These are phyloP conservation scores for Westerdykella aurantiaca DNA, from an alignment of 2,329 filamentous ascomycete genomes.

Conservation along the genomic window DNA sequence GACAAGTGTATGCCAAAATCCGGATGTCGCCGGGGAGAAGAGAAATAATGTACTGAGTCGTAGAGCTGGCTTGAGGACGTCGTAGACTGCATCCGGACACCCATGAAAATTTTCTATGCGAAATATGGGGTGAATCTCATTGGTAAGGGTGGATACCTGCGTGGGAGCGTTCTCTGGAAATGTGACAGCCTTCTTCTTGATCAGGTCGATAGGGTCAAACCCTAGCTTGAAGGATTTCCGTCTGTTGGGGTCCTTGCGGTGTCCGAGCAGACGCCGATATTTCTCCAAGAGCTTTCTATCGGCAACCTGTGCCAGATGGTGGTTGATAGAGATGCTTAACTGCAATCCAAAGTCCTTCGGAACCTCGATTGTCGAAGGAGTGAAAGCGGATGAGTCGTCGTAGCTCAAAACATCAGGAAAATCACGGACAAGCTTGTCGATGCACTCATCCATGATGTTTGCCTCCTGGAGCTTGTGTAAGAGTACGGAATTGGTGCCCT, in stretches of 20 bases:
- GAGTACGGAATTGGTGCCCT: constrained; percentile 24
- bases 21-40: constrained; percentile 32
- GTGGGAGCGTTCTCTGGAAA: constrained; percentile 19
- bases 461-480: constrained; percentile 33
- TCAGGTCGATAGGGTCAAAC: constrained; percentile 36
- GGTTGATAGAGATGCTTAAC: constrained; percentile 36
- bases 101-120: constrained; percentile 37
- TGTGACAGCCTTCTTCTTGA: constrained; percentile 36
- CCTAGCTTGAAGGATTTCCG: constrained; percentile 30
- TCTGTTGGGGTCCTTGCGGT: constrained; percentile 29
- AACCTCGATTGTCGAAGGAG: constrained; percentile 35
- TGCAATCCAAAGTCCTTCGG: constrained; percentile 35
- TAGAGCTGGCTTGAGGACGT: constrained; percentile 34
- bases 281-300: constrained; percentile 35
- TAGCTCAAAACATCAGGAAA: constrained; percentile 33
- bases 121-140: constrained; percentile 35
- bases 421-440: constrained; percentile 33
- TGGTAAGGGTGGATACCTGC: constrained; percentile 27
- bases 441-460: constrained; percentile 33
- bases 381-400: constrained; percentile 30
- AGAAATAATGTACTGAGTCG: constrained; percentile 30
- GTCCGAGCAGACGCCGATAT: constrained; percentile 33
- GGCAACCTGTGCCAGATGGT: constrained; percentile 35
- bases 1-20: constrained; percentile 36
- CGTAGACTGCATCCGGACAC: constrained; percentile 35